Evolutionary conservation across 352 stramenopile species (phyloP).

Genomic region (Stramenopiles sp.): DNA sequence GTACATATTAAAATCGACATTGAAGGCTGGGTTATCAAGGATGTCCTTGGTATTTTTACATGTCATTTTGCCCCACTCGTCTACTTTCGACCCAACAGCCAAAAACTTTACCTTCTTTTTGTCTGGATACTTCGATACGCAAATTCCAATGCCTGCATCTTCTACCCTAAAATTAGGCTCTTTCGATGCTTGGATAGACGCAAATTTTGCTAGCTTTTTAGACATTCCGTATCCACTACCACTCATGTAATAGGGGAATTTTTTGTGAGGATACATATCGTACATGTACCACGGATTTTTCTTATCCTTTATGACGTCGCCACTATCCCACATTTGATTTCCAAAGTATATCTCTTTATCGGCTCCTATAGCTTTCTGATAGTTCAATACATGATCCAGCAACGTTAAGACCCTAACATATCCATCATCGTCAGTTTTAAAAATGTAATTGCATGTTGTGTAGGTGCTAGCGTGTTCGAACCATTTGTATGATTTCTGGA

Average conservation of each 20-base stretch:
- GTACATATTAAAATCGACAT: conserved; percentile 1
- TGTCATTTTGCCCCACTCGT: neutral
- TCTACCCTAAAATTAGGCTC: neutral
- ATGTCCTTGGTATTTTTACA: neutral
- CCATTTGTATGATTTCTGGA: neutral
- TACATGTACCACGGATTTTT: conserved; percentile 5
- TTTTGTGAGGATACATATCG: conserved; percentile 1
- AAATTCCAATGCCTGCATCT: neutral
- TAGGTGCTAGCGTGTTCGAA: neutral
- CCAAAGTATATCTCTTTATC: neutral
- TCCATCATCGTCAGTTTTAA: neutral
- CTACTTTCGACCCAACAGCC: neutral
- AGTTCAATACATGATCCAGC: neutral
- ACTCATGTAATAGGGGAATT: neutral
- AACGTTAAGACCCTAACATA: neutral
- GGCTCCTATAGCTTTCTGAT: neutral
- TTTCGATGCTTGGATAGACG: neutral
- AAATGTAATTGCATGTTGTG: neutral
- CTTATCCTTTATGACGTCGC: neutral
- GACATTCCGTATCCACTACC: neutral
- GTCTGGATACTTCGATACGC: neutral
- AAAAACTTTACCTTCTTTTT: neutral
- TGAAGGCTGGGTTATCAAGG: neutral
- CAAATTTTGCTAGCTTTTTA: neutral
- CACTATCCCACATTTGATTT: conserved; percentile 1